These are phyloP conservation scores for Setaria italica DNA, from an alignment of 202 grass and related monocot species.

Conservation along the genomic window DNA sequence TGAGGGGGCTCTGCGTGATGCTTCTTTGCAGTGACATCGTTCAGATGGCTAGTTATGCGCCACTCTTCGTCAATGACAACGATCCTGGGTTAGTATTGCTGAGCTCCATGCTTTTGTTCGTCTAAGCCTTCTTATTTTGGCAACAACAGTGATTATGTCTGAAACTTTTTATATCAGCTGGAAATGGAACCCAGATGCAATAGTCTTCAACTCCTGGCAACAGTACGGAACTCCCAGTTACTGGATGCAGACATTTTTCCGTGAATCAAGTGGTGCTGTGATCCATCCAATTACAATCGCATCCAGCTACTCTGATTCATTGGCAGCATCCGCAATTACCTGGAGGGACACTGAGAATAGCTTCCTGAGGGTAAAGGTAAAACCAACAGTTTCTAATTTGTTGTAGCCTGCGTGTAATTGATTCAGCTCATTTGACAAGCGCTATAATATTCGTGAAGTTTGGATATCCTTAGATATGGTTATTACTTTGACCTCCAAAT, in stretches of 20 bases:
- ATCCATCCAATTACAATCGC: conserved; percentile 59
- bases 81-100: conserved; percentile 63
- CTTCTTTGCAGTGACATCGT: conserved; percentile 76
- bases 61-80: conserved; percentile 76
- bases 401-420: background rate
- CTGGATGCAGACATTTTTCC: conserved; percentile 79
- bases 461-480: too few species aligned
- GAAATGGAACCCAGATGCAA: too few species aligned
- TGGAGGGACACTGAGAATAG: conserved; percentile 57
- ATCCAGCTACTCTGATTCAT: conserved; percentile 53
- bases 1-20: conserved; percentile 32
- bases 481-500: too few species aligned
- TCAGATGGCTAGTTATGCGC: conserved; percentile 89
- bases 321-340: conserved; percentile 70
- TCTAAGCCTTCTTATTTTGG: too few species aligned
- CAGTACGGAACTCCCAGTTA: conserved; percentile 89
- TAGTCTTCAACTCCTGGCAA: conserved; percentile 77
- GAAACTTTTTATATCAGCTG: too few species aligned
- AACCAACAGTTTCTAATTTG: background rate
- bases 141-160: too few species aligned
- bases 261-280: conserved; percentile 70
- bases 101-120: background rate
- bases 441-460: too few species aligned
- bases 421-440: background rate
- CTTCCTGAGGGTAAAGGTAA: conserved; percentile 78